phyloP scores from a whole-genome alignment of 2,329 filamentous ascomycete genomes.

The Penicillium glabrum region DNA sequence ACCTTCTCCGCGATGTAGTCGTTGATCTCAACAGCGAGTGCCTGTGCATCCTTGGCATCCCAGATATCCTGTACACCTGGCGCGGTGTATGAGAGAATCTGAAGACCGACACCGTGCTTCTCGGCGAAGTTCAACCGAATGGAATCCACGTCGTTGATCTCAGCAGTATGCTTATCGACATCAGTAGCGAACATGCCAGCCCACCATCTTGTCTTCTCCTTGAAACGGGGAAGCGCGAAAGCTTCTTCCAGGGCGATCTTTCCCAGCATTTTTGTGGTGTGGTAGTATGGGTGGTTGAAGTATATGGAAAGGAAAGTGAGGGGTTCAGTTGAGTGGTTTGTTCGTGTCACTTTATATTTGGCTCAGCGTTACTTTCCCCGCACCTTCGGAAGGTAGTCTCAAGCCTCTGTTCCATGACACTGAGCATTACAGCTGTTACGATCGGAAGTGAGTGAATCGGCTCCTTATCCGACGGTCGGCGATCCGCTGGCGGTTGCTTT shows the following conservation, averaged over 20 bases:
- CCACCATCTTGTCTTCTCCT: conserved; percentile 62
- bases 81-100: conserved; percentile 50
- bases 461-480: conserved; percentile 8
- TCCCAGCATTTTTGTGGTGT: conserved; percentile 49
- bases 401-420: neutral
- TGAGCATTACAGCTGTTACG: neutral
- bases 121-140: conserved; percentile 46
- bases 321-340: neutral
- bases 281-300: neutral
- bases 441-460: conserved; percentile 1
- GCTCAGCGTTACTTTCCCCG: conserved; percentile 5
- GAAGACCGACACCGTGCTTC: conserved; percentile 49
- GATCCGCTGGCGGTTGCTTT: conserved; percentile 1
- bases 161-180: conserved; percentile 56
- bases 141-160: conserved; percentile 54
- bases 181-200: conserved; percentile 61
- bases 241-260: conserved; percentile 65
- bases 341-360: neutral
- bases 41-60: conserved; percentile 45
- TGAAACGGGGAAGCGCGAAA: conserved; percentile 59
- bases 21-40: conserved; percentile 48
- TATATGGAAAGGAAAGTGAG: neutral
- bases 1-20: conserved; percentile 48
- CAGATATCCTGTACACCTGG: conserved; percentile 51
- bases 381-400: conserved; percentile 7